phyloP scores from a whole-genome alignment of 1,284 basidiomycete genomes.

The Mycena citricolor region DNA sequence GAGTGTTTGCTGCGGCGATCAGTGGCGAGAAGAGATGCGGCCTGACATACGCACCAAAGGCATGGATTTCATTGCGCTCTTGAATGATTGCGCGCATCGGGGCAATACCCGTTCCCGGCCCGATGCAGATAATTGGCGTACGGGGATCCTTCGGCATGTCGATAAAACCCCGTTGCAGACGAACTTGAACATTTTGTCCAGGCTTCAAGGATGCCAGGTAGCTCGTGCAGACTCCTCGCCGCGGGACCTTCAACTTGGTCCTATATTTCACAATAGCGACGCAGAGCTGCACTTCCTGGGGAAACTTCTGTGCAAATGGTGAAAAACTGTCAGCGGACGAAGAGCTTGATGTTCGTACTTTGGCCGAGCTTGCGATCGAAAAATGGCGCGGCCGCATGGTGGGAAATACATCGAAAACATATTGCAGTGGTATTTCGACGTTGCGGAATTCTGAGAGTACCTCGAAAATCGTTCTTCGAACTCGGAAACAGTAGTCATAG shows the following conservation, averaged over 20 bases:
- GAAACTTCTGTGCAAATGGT: slow-evolving; percentile 53
- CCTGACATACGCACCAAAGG: slow-evolving; percentile 42
- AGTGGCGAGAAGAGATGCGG: not conserved
- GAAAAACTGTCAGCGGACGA: too few relatives aligned
- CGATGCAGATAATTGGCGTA: slow-evolving; percentile 81
- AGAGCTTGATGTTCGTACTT: too few relatives aligned
- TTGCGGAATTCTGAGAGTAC: slow-evolving; percentile 85
- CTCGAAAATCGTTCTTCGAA: slow-evolving; percentile 82
- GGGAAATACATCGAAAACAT: slow-evolving; percentile 86
- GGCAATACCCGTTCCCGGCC: slow-evolving; percentile 93
- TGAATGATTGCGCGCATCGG: slow-evolving; percentile 89
- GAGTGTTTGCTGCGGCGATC: slow-evolving; percentile 57
- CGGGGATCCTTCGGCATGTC: slow-evolving; percentile 50
- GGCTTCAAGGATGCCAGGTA: slow-evolving; percentile 66
- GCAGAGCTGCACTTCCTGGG: slow-evolving; percentile 77
- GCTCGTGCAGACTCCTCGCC: slow-evolving; percentile 85
- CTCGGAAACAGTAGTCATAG: slow-evolving; percentile 83
- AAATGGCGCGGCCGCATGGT: slow-evolving; percentile 86
- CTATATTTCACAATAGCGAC: slow-evolving; percentile 90
- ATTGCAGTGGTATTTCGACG: slow-evolving; percentile 71
- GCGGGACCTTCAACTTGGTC: slow-evolving; percentile 78
- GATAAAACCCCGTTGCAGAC: slow-evolving; percentile 72
- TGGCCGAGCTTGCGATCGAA: slow-evolving; percentile 84
- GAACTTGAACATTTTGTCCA: slow-evolving; percentile 60
- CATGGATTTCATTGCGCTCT: slow-evolving; percentile 58